Conservation (phyloP, 164 flowering plant species). For the Liriodendron chinense region DNA sequence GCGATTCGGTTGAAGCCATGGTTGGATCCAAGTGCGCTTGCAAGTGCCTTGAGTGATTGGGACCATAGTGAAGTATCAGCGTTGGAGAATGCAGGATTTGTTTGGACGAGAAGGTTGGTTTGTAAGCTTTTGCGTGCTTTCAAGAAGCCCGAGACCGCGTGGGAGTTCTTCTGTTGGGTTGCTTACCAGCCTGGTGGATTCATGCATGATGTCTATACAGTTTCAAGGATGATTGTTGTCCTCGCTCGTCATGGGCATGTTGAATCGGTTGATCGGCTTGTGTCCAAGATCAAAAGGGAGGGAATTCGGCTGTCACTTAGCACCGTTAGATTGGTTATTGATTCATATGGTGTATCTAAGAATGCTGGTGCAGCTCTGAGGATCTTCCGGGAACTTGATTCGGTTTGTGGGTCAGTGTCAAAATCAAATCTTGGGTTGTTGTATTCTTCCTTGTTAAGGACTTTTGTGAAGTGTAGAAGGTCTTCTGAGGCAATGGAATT, state of each 20-base stretch:
- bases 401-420: constrained; percentile 47
- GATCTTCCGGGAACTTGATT: constrained; percentile 50
- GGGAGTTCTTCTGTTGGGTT: constrained; percentile 95
- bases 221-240: constrained; percentile 69
- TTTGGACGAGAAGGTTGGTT: constrained; percentile 83
- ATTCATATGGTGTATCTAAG: constrained; percentile 73
- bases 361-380: constrained; percentile 75
- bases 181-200: constrained; percentile 74
- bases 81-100: constrained; percentile 61
- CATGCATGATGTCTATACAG: constrained; percentile 69
- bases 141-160: constrained; percentile 68
- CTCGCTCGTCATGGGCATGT: constrained; percentile 64
- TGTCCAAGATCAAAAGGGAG: constrained; percentile 58
- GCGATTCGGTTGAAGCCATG: constrained; percentile 66
- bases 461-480: constrained; percentile 69
- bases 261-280: constrained; percentile 59
- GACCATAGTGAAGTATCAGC: constrained; percentile 52
- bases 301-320: constrained; percentile 59
- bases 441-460: constrained; percentile 74
- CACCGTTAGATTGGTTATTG: constrained; percentile 68
- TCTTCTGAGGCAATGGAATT: constrained; percentile 47
- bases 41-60: constrained; percentile 72
- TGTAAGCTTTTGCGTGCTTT: constrained; percentile 78
- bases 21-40: constrained; percentile 89
- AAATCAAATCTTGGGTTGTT: constrained; percentile 48